phyloP scores from a whole-genome alignment of 306 rosid species.

The Sicyos baderoa region DNA sequence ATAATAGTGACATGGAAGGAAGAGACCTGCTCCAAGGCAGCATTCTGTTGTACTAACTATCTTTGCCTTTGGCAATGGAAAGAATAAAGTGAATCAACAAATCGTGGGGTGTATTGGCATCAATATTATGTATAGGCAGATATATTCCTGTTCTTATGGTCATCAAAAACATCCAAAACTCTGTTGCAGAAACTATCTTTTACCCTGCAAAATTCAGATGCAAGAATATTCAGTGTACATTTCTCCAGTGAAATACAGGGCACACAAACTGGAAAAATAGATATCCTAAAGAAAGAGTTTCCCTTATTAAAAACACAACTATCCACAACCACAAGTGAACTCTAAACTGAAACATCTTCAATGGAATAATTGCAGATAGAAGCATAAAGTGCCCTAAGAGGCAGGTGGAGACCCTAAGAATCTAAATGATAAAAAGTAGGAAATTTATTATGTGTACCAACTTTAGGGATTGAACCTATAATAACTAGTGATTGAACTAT shows the following conservation, averaged over 20 bases:
- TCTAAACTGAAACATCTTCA: no score
- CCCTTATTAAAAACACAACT: neutral
- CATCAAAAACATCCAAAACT: slow-evolving; percentile 3
- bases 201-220: slow-evolving; percentile 14
- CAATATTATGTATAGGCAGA: neutral
- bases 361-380: neutral
- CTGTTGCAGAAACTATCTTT: neutral
- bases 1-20: neutral
- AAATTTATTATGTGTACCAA: no score
- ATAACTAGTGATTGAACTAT: no score
- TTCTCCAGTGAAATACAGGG: neutral
- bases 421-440: neutral
- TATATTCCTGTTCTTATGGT: neutral
- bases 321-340: neutral
- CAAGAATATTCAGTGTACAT: slow-evolving; percentile 8
- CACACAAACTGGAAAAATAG: neutral
- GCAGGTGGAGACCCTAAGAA: neutral
- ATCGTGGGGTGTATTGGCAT: slow-evolving; percentile 2
- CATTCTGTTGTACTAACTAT: neutral
- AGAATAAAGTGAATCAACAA: slow-evolving; percentile 15
- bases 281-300: neutral
- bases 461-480: no score
- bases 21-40: slow-evolving; percentile 12
- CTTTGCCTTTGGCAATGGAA: neutral
- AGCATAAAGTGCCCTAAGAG: neutral